Percentiles rank a stretch among this genome's conserved stretches.
Conservation (phyloP, 2,329 filamentous ascomycete genomes). For the Diaporthe ilicicola region DNA sequence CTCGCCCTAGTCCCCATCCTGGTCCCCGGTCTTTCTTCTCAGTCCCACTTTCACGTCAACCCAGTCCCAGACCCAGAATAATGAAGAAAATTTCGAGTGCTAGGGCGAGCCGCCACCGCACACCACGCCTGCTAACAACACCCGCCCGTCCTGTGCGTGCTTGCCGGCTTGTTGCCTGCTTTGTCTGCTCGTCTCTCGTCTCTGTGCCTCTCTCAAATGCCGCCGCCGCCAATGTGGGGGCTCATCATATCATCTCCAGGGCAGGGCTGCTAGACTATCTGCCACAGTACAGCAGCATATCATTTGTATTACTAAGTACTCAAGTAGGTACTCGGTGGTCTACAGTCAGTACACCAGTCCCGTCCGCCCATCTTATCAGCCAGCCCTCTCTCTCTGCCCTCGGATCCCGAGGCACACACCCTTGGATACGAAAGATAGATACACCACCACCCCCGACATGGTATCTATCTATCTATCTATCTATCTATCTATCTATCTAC, state of each 20-base stretch:
- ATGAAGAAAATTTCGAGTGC: conserved; percentile 22
- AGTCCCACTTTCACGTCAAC: neutral
- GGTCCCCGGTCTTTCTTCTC: neutral
- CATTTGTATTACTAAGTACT: too few species aligned
- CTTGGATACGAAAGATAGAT: too few species aligned
- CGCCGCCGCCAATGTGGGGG: conserved; percentile 7
- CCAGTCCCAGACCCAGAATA: conserved; percentile 25
- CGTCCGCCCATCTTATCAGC: conserved; percentile 9
- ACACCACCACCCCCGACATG: too few species aligned
- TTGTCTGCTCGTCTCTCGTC: neutral
- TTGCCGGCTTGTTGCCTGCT: neutral
- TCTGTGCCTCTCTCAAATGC: neutral
- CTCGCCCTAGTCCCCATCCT: neutral
- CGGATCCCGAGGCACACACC: conserved; percentile 6
- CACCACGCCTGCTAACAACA: neutral
- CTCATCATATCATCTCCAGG: too few species aligned
- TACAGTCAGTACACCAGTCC: conserved; percentile 7
- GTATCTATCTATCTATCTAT: neutral
- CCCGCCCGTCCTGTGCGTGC: neutral
- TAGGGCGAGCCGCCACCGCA: neutral
- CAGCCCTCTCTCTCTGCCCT: conserved; percentile 3
- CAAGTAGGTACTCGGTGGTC: too few species aligned
- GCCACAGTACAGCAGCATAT: neutral
- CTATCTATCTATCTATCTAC: too few species aligned
- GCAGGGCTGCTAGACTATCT: too few species aligned